Base-by-base conservation (phyloP, 2,329 filamentous ascomycete genomes). In the Alternaria rosae region DNA sequence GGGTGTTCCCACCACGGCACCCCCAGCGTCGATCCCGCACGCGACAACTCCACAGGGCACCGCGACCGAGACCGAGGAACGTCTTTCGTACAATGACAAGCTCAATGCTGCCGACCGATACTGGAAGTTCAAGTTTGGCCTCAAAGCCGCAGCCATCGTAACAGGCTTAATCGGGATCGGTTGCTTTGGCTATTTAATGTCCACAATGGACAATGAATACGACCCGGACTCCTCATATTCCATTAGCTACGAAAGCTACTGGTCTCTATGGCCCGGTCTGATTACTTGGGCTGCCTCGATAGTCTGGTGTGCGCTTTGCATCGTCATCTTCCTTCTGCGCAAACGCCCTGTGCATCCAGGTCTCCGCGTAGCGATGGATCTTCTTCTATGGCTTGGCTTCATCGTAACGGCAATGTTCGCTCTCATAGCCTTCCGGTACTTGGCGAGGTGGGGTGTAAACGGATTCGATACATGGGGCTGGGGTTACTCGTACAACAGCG, bases 381-480 rank as follows among this genome's bases (percentile, higher is more conserved):
- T 80, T 2, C 44, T 80, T 2, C 69, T 80, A 3, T 80, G 77
- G 77, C 67, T 80, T 3, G 68, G 70, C 12, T 73, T 75, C 54
- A 64, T 79, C 17, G 25, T 63, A 8, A 78, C 76, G 0, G 73
- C 66, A 0, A 38, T 78, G 7, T 71, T 78, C 26, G 70, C 70
- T 13, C 48, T 75, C 25, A 7, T 68, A 1, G 68, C 63, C 3
- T 57, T 70, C 1, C 28, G 67, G 3, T 44, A 61, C 7, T 26
- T 75, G 3, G 20, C 63, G 7, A 21, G 60, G 2, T 77, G 61
- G 50, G 76, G 76, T 44, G 20, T 50, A 3, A 57, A 68, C 30
- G 77, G 58, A 2, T 42, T 51, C 7, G 50, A 47, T 30, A 4
- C 15, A 11, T 64, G 52, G 38, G 26, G 13, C 3, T 62, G 76